Evolutionary conservation across 805 yeast species (phyloP), one percentile per base, ranked within the genome.

Genomic region (Cyberlindnera meyerae): DNA sequence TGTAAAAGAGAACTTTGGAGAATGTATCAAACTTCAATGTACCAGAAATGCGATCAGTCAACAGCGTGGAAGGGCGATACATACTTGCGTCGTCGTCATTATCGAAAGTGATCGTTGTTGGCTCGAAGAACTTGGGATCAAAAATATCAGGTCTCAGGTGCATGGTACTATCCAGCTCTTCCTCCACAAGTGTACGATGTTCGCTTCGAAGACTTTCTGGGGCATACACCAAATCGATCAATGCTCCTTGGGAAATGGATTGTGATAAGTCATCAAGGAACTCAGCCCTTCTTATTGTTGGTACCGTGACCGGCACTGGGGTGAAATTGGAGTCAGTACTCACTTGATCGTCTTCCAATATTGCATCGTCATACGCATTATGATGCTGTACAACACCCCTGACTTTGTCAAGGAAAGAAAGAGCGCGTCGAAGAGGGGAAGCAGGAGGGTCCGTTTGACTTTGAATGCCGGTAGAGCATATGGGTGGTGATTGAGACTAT

Each of bases 1-100:
- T 41, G 33, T 41, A 44, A 27, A 44, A 44, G 21, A 41, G 31
- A 15, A 44, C 45, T 8, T 34, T 29, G 2, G 48, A 33, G 26
- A 39, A 38, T 1, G 26, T 21, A 22, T 37, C 39, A 29, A 44
- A 44, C 18, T 33, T 39, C 24, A 39, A 15, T 5, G 41, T 33
- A 6, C 31, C 25, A n/a, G 9, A n/a, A 15, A 17, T 13, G 9
- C 6, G 13, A 7, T 6, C 24, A 21, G 8, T 11, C 11, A 21
- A 21, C 11, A 11, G 8, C 8, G 24, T 21, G 11, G 8, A 26
- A 28, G 29, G 6, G 14, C 18, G 6, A 5, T 24, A 29, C 8
- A 11, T 11, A 8, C 13, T 27, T 26, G 24, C 24, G 11, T n/a
- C 14, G 18, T 13, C 25, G 18, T 13, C 13, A 5, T 18, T 16